Base-by-base conservation (phyloP, 2,329 filamentous ascomycete species). In the Xylariaceae sp. region DNA sequence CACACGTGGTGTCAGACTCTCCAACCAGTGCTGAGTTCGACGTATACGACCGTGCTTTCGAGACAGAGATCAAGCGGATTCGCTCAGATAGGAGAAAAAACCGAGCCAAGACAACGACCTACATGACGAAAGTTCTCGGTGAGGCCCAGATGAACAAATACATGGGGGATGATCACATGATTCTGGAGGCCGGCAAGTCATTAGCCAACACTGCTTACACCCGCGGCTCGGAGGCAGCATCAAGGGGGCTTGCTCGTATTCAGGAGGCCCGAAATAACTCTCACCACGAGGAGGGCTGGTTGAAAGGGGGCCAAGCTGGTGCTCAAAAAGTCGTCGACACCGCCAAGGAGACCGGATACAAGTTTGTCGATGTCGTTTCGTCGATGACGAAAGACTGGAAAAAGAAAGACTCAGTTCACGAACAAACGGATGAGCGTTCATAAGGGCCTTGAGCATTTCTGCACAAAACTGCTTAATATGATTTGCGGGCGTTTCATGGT, bases 1-100 rank as follows among this genome's bases (percentile, higher is more conserved):
- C 63, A 37, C 63, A 59, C 33, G 64, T 85, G 4, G 83, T 95
- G 33, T 88, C 87, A 22, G 90, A 95, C 65, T 94, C 88, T 1
- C 92, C 92, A 3, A 85, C 85, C 0, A 85, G 84, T 1, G 86
- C 88, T 5, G 89, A 94, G 49, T 88, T 88, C 56, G 83, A 93
- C 60, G 85, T 97, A 47, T 96, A 95, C 64, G 88, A 95, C 64
- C 81, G 79, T 1, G 92, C 92, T 0, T 96, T 95, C 63, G 82
- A 88, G 59, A 80, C 86, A 49, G 88, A 96, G 67, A 92, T 96
- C 57, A 69, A 66, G 55, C 59, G 69, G 22, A 71, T 66, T 47
- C 63, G 68, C 20, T 61, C 66, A 14, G 60, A 67, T 37, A 63
- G 65, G 41, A 57, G 55, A 27, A 63, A 62, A 16, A 50, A 47